Base-by-base conservation (phyloP, 495 filamentous ascomycete genomes). In the Elasticomyces elasticus region DNA sequence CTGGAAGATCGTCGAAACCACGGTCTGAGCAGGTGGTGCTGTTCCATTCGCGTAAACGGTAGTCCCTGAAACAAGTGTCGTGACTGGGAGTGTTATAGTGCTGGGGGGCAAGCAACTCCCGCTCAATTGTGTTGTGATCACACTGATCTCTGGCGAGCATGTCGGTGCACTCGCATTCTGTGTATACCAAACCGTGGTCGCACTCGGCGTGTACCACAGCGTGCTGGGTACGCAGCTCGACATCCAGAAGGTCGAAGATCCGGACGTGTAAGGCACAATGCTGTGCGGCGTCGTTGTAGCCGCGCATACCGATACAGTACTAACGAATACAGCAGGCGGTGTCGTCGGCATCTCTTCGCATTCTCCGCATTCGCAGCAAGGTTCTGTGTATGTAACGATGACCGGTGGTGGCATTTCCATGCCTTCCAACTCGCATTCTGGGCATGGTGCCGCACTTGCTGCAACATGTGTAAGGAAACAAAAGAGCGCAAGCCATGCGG, bases 361-460 rank as follows among this genome's bases (percentile, higher is more conserved):
- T 38, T 42, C 50, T 52, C 50, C 50, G 37, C 50, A 52, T 31
- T 52, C 50, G 50, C 50, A 52, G 24, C 50, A 44, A 6, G 50
- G 50, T 26, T 42, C 50, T 43, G 38, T 52, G 5, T 19, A 15
- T 10, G 50, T 52, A n/a, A 52, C 13, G 38, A 52, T 30, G n/a
- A 20, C 23, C 5, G 35, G 50, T 20, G 35, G 10, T 7, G 35
- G 26, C 35, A 51, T 40, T 2, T 25, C 15, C 48, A 51, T 51
- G 17, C 19, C 24, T 12, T 40, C 30, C n/a, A n/a, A n/a, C 5
- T 45, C 48, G 26, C 19, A 40, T 40, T 40, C 48, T n/a, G 50
- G 38, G 19, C 38, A 44, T 31, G 50, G 50, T 27, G 41, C 50
- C 10, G 50, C 50, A 26, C 19, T n/a, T 6, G 38, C 50, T 15